Evolutionary conservation across 164 flowering plant genomes (phyloP).

Genomic region (Umbilicus rupestris): DNA sequence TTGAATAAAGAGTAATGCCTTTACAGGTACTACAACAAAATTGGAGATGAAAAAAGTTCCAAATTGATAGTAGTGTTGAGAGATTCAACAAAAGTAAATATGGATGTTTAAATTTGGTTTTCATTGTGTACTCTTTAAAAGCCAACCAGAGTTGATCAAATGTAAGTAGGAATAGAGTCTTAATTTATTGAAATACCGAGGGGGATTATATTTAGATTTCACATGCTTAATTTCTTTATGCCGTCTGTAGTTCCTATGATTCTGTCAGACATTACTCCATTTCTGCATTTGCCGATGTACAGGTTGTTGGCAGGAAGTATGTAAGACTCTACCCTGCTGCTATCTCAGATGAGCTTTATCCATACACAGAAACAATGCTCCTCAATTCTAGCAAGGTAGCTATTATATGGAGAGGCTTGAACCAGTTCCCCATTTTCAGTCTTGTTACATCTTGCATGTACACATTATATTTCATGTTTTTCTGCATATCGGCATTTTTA

Average conservation of each 20-base stretch:
- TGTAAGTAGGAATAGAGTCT: background rate
- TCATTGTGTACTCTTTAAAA: background rate
- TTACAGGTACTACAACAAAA: background rate
- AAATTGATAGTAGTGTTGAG: background rate
- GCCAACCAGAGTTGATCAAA: background rate
- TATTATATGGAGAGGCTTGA: background rate
- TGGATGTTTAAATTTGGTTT: background rate
- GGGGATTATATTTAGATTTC: background rate
- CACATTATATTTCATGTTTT: too few relatives aligned
- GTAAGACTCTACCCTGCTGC: slow-evolving; percentile 83
- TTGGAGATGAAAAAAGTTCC: background rate
- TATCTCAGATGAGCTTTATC: slow-evolving; percentile 64
- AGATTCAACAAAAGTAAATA: background rate
- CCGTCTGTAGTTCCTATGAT: background rate
- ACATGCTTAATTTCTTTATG: background rate
- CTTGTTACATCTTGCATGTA: background rate
- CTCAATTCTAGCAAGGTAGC: slow-evolving; percentile 84
- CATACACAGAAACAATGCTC: slow-evolving; percentile 77
- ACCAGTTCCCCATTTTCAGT: background rate
- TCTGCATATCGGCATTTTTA: background rate
- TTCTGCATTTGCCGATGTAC: slow-evolving; percentile 8
- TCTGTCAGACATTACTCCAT: background rate
- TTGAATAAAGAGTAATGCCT: background rate
- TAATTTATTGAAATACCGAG: background rate
- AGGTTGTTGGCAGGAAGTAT: slow-evolving; percentile 96